Conservation (phyloP, 108 stramenopile genomes). For the Pinguiococcus pyrenoidosus region DNA sequence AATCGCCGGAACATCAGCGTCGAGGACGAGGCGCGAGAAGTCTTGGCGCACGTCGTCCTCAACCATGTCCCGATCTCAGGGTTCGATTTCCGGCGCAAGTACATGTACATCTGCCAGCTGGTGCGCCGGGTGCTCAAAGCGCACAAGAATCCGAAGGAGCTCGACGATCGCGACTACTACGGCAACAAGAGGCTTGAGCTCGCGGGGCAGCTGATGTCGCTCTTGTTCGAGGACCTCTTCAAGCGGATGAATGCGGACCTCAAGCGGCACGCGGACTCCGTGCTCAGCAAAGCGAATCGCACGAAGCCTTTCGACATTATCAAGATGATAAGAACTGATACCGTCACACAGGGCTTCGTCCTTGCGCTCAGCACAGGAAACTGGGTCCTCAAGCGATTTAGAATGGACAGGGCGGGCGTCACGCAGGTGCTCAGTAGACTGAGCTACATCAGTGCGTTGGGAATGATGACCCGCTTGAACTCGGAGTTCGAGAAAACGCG, state of each 20-base stretch:
- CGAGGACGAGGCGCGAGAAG: slow-evolving; percentile 89
- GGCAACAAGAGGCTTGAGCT: slow-evolving; percentile 95
- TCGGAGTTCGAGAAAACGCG: slow-evolving; percentile 92
- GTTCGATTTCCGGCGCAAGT: slow-evolving; percentile 61
- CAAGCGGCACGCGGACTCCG: slow-evolving; percentile 73
- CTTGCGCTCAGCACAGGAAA: slow-evolving; percentile 92
- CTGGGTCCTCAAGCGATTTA: slow-evolving; percentile 93
- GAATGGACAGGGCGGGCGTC: slow-evolving; percentile 96
- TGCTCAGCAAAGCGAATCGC: slow-evolving; percentile 80
- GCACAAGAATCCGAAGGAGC: slow-evolving; percentile 56
- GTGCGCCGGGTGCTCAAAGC: slow-evolving; percentile 75
- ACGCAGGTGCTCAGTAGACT: slow-evolving; percentile 84
- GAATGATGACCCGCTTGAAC: slow-evolving; percentile 97
- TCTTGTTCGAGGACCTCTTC: slow-evolving; percentile 96
- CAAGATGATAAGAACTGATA: slow-evolving; percentile 50
- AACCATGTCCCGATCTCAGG: slow-evolving; percentile 78
- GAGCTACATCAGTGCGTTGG: slow-evolving; percentile 81
- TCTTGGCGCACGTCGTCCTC: slow-evolving; percentile 81
- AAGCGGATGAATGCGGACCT: slow-evolving; percentile 89
- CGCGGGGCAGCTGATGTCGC: slow-evolving; percentile 81
- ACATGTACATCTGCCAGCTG: slow-evolving; percentile 84
- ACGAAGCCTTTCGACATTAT: slow-evolving; percentile 87
- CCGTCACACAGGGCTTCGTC: slow-evolving; percentile 89
- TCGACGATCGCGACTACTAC: slow-evolving; percentile 88
- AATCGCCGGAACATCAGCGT: slow-evolving; percentile 10